Percentiles rank a stretch among this genome's conserved stretches.
Conservation (phyloP, 257 asterid species). For the Ligustrum vulgare region DNA sequence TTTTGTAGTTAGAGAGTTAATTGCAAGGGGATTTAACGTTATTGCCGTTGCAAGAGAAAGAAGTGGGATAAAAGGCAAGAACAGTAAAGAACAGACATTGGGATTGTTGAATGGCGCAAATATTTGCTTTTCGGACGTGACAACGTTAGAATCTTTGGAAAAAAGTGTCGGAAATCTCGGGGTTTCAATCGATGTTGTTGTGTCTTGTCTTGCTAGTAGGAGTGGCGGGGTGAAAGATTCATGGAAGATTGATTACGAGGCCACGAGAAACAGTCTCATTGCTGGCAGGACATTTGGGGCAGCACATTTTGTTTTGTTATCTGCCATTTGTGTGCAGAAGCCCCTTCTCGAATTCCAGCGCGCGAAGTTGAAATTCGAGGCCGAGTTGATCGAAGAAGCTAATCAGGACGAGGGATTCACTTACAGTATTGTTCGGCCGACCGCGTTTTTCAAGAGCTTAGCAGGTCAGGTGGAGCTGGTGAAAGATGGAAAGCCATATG, state of each 20-base stretch:
- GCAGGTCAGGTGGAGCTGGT: slow-evolving; percentile 94
- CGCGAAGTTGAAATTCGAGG: slow-evolving; percentile 86
- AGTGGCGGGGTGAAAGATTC: slow-evolving; percentile 92
- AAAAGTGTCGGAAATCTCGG: slow-evolving; percentile 55
- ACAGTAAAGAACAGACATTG: slow-evolving; percentile 62
- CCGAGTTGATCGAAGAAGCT: slow-evolving; percentile 63
- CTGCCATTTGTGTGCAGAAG: slow-evolving; percentile 96
- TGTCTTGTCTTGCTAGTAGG: slow-evolving; percentile 94
- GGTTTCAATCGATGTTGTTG: slow-evolving; percentile 70
- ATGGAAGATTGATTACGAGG: slow-evolving; percentile 90
- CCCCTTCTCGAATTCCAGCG: slow-evolving; percentile 98
- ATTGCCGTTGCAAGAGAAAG: slow-evolving; percentile 82
- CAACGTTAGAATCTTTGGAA: slow-evolving; percentile 56
- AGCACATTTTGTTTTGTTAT: slow-evolving; percentile 75
- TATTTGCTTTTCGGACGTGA: slow-evolving; percentile 80
- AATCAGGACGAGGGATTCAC: slow-evolving; percentile 41
- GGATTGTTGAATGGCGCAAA: slow-evolving; percentile 57
- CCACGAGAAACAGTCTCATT: slow-evolving; percentile 78
- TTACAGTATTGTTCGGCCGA: slow-evolving; percentile 91
- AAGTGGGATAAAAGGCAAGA: slow-evolving; percentile 75
- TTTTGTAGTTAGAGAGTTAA: slow-evolving; percentile 72
- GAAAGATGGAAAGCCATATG: slow-evolving; percentile 94
- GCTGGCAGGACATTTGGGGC: slow-evolving; percentile 85
- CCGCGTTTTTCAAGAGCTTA: slow-evolving; percentile 97
- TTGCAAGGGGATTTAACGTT: slow-evolving; percentile 83